Percentiles rank a stretch among this genome's conserved stretches.
Conservation (phyloP, 228 moss, liverwort and hornwort genomes). For the Sphagnum magellanicum region DNA sequence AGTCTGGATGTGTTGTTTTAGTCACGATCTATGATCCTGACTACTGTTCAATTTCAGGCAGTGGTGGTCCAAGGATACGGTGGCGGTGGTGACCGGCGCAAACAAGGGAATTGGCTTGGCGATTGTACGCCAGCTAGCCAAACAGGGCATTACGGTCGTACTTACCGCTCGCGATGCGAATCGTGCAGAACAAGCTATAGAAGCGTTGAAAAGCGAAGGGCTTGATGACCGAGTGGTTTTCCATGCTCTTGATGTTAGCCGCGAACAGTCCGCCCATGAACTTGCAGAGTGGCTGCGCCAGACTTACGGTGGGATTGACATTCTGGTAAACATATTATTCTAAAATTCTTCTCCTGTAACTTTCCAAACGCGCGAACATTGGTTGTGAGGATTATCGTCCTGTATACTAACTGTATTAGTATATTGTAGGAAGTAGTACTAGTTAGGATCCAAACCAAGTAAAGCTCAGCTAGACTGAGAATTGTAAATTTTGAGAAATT, state of each 20-base stretch:
- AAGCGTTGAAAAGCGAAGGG: neutral
- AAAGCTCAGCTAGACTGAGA: too few species aligned
- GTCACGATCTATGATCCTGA: too few species aligned
- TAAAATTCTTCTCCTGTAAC: too few species aligned
- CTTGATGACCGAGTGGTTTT: neutral
- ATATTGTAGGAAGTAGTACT: too few species aligned
- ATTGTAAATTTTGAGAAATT: too few species aligned
- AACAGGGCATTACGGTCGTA: constrained; percentile 11
- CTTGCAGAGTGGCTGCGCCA: constrained; percentile 23
- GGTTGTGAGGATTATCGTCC: too few species aligned
- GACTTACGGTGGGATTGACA: constrained; percentile 27
- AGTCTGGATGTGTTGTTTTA: too few species aligned
- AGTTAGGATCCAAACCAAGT: too few species aligned
- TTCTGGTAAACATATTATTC: constrained; percentile 15
- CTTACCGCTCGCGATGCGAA: constrained; percentile 2
- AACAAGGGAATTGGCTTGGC: constrained; percentile 20
- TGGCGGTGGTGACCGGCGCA: constrained; percentile 21
- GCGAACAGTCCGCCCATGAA: neutral
- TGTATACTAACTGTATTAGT: too few species aligned
- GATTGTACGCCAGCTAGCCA: constrained; percentile 20
- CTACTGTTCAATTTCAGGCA: neutral
- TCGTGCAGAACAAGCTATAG: neutral
- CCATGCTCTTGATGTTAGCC: neutral
- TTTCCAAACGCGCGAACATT: too few species aligned
- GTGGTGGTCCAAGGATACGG: constrained; percentile 26